Conservation (phyloP, 1,284 basidiomycete genomes). For the Cystobasidiaceae sp. region DNA sequence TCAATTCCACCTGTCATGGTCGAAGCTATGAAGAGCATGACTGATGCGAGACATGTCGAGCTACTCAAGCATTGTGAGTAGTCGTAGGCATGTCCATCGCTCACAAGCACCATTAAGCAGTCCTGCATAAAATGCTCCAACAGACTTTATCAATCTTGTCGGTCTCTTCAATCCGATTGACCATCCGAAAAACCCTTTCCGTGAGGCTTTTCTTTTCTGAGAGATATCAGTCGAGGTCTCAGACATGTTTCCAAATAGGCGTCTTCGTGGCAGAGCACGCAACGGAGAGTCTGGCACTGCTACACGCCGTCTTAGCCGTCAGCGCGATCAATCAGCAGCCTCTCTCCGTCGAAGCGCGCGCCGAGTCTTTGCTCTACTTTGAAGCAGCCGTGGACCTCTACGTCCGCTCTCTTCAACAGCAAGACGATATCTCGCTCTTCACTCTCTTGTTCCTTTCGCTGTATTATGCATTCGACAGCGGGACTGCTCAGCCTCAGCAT, state of each 20-base stretch:
- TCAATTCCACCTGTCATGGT: constrained; percentile 1
- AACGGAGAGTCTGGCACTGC: constrained; percentile 3
- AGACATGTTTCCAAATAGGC: neutral
- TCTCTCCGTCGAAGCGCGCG: constrained; percentile 27
- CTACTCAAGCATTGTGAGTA: constrained; percentile 28
- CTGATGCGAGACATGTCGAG: constrained; percentile 20
- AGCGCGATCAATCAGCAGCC: constrained; percentile 29
- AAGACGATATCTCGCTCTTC: constrained; percentile 30
- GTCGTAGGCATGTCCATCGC: neutral
- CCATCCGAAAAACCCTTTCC: constrained; percentile 26
- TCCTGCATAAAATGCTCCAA: neutral
- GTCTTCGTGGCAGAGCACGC: constrained; percentile 22
- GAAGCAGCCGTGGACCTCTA: constrained; percentile 31
- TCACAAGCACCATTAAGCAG: too few relatives aligned
- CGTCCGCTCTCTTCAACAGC: constrained; percentile 28
- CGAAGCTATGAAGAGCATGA: constrained; percentile 20
- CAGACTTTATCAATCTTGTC: constrained; percentile 23
- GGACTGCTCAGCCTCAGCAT: constrained; percentile 21
- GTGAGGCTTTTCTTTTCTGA: neutral
- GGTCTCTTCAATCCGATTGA: constrained; percentile 22
- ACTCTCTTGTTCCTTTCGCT: constrained; percentile 25
- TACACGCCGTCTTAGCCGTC: constrained; percentile 25
- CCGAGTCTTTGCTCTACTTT: constrained; percentile 26
- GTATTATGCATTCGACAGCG: constrained; percentile 24
- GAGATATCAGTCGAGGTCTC: neutral